A percentile compares a stretch with the other conserved stretches of the same genome.
Conservation (phyloP, 441 rosid genomes). For the Croton laevigatus region DNA sequence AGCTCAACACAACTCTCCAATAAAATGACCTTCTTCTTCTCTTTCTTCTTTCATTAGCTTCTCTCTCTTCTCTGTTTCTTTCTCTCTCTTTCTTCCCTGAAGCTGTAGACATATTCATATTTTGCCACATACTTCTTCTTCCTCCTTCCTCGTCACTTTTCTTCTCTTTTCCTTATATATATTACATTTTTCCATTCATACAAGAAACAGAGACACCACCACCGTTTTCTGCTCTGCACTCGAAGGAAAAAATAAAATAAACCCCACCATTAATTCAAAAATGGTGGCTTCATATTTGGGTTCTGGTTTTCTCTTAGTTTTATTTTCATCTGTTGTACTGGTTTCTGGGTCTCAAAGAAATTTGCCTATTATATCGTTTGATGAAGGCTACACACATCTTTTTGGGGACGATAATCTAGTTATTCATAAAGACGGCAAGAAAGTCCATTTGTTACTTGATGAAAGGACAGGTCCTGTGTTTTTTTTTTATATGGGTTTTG, state of each 20-base stretch:
- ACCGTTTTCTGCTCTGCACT: not conserved
- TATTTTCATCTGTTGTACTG: conserved; percentile 32
- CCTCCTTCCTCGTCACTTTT: not conserved
- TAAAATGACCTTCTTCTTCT: conserved; percentile 14
- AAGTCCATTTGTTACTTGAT: conserved; percentile 77
- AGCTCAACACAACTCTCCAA: conserved; percentile 20
- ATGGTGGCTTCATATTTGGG: conserved; percentile 24
- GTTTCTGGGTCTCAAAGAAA: conserved; percentile 50
- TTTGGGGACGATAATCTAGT: conserved; percentile 85
- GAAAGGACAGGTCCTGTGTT: conserved; percentile 67
- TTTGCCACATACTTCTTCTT: not conserved
- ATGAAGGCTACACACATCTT: conserved; percentile 85
- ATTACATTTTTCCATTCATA: not conserved
- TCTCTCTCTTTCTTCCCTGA: too few relatives aligned
- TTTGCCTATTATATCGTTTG: conserved; percentile 63
- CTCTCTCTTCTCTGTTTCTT: not conserved
- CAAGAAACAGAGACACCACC: not conserved
- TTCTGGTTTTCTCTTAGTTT: conserved; percentile 23
- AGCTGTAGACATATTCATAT: not conserved
- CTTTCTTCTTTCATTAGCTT: not conserved
- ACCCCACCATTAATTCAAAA: conserved; percentile 1
- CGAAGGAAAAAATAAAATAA: not conserved
- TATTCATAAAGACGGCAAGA: conserved; percentile 73
- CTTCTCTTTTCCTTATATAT: conserved; percentile 1
- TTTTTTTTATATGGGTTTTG: not conserved